Conservation (phyloP, 345 rosid species). For the Syzygium oleosum region DNA sequence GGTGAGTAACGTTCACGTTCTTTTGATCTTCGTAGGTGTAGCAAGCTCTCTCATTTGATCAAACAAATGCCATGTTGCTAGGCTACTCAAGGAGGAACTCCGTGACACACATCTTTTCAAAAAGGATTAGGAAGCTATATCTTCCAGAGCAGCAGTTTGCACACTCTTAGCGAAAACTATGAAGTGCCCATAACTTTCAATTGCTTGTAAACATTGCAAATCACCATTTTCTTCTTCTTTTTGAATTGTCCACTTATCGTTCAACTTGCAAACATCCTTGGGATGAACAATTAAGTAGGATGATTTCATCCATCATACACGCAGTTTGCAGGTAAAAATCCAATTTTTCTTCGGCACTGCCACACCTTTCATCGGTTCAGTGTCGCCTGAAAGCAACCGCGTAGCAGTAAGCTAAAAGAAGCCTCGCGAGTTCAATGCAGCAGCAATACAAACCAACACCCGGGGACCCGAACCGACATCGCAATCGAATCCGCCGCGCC, state of each 20-base stretch:
- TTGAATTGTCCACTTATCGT: background rate
- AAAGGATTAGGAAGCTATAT: background rate
- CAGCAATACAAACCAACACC: background rate
- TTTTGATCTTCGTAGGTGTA: background rate
- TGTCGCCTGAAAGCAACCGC: background rate
- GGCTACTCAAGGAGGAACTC: background rate
- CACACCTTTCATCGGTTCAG: background rate
- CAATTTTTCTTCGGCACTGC: background rate
- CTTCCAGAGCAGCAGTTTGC: background rate
- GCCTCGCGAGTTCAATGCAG: background rate
- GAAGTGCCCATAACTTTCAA: background rate
- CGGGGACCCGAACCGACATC: background rate
- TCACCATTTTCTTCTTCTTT: background rate
- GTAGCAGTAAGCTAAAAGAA: background rate
- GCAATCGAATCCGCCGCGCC: background rate
- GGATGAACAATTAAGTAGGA: background rate
- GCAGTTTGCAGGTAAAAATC: background rate
- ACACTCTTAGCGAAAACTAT: background rate
- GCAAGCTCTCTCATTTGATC: background rate
- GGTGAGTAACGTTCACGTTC: background rate
- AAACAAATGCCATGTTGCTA: background rate
- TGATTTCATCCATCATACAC: background rate
- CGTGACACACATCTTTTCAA: background rate
- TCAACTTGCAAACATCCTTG: background rate
- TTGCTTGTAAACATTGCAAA: background rate